These are phyloP conservation scores for Fomes fomentarius DNA, from an alignment of 1,284 basidiomycete species.

Conservation along the genomic window DNA sequence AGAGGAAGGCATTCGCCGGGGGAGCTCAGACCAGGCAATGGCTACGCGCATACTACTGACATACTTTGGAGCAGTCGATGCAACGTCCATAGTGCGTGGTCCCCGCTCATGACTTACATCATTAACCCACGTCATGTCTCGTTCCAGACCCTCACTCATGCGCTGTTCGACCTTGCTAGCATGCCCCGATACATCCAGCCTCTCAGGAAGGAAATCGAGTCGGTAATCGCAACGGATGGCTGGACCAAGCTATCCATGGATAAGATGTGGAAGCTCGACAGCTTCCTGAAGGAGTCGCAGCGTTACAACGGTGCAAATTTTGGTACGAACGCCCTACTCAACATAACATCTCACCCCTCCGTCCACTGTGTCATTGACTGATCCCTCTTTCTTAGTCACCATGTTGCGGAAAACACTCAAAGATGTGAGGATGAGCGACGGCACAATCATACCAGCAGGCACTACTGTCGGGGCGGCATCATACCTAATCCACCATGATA, in stretches of 20 bases:
- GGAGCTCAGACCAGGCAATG: constrained; percentile 26
- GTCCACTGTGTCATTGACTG: not conserved
- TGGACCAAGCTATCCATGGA: constrained; percentile 46
- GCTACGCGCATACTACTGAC: constrained; percentile 28
- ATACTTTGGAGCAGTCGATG: constrained; percentile 38
- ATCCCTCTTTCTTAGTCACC: constrained; percentile 3
- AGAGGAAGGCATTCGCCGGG: too few relatives aligned
- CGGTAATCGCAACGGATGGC: constrained; percentile 38
- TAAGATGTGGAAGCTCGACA: constrained; percentile 51
- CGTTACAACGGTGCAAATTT: constrained; percentile 33
- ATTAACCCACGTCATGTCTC: too few relatives aligned
- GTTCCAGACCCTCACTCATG: constrained; percentile 38
- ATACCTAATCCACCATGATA: constrained; percentile 42
- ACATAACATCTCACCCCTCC: not conserved
- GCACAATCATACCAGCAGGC: constrained; percentile 44
- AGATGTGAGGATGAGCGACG: constrained; percentile 42
- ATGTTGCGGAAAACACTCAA: constrained; percentile 31
- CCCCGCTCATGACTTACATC: not conserved
- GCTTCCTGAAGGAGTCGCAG: constrained; percentile 51
- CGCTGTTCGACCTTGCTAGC: constrained; percentile 44
- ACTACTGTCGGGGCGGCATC: constrained; percentile 43
- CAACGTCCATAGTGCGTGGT: constrained; percentile 31
- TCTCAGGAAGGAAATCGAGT: constrained; percentile 47
- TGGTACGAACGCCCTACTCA: too few relatives aligned
- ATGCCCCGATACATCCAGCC: constrained; percentile 41